Evolutionary conservation across 331 rosid species (phyloP).

Genomic region (Arachis monticola): DNA sequence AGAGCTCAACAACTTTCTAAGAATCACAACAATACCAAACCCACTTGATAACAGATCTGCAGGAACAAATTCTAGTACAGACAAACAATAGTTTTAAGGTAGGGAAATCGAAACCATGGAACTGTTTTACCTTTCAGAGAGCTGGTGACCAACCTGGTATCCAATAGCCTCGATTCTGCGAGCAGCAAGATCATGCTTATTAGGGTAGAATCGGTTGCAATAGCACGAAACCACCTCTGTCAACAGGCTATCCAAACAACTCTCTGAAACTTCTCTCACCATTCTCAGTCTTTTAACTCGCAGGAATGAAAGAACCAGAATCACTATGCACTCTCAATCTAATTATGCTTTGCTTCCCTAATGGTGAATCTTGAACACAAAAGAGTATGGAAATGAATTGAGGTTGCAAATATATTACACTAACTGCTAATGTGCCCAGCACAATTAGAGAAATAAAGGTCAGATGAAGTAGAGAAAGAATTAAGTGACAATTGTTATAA

Average conservation of each 20-base stretch:
- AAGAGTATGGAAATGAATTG: too few species aligned
- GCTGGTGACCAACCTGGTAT: conserved; percentile 98
- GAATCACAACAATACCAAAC: too few species aligned
- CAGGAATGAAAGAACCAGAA: conserved; percentile 26
- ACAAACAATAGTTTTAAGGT: too few species aligned
- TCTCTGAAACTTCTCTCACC: conserved; percentile 92
- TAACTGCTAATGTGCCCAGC: too few species aligned
- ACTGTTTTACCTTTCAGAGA: conserved; percentile 76
- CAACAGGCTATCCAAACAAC: conserved; percentile 83
- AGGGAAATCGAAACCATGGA: background rate
- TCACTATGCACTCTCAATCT: background rate
- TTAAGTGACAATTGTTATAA: too few species aligned
- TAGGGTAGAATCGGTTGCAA: conserved; percentile 84
- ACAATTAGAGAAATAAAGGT: too few species aligned
- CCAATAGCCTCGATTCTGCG: conserved; percentile 97
- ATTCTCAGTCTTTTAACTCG: conserved; percentile 44
- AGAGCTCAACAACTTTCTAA: too few species aligned
- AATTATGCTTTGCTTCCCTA: background rate
- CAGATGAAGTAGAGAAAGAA: too few species aligned
- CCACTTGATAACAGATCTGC: conserved; percentile 28
- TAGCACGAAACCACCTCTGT: conserved; percentile 92
- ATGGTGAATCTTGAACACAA: too few species aligned
- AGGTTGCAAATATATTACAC: too few species aligned
- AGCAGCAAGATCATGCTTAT: conserved; percentile 95
- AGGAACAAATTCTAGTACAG: background rate